Base-by-base conservation (phyloP, 257 asterid species). In the Nicotiana tabacum region DNA sequence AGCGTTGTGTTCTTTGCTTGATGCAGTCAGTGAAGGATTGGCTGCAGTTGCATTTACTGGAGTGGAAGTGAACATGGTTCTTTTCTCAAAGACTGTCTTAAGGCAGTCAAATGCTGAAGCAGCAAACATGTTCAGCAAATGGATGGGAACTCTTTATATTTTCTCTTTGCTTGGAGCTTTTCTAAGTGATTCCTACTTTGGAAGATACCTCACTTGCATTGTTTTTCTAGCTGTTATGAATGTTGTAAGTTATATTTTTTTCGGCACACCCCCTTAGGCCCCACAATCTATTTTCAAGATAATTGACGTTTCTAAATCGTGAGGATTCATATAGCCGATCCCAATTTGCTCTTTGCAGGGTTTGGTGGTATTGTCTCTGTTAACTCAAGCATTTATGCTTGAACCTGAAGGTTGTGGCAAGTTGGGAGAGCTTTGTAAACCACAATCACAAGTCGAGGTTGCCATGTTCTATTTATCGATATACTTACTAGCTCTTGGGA, bases 61-160 rank as follows among this genome's bases (percentile, higher is more conserved):
- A 24, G 91, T 91, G 84, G 98, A 94, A 91, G 98, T 90, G 80
- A 94, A 94, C 64, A 92, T 94, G 97, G 97, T 92, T 80, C 89
- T 92, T 46, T 94, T 94, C 88, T 83, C 94, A 30, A 92, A 94
- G 88, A 85, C 93, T 1, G 96, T 92, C 2, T 83, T 94, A 18
- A 83, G 97, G 85, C 92, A 94, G 84, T 86, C 97, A 39, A 94
- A 94, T 46, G 94, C 95, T 24, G 93, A 91, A 43, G 97, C 98
- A 79, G 96, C 96, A 32, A 90, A 85, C 51, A 88, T 89, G 66
- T 92, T 92, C 84, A 94, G 93, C 82, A 87, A 89, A 62, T 94
- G 97, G 97, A 92, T 92, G 91, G 98, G 96, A 72, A 90, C 97
- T 46, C 98, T 94, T 51, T 89, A 92, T 84, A 88, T 92, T 66